These are phyloP conservation scores for Trichosporon sp. DNA, from an alignment of 1,284 basidiomycete genomes.

Conservation along the genomic window DNA sequence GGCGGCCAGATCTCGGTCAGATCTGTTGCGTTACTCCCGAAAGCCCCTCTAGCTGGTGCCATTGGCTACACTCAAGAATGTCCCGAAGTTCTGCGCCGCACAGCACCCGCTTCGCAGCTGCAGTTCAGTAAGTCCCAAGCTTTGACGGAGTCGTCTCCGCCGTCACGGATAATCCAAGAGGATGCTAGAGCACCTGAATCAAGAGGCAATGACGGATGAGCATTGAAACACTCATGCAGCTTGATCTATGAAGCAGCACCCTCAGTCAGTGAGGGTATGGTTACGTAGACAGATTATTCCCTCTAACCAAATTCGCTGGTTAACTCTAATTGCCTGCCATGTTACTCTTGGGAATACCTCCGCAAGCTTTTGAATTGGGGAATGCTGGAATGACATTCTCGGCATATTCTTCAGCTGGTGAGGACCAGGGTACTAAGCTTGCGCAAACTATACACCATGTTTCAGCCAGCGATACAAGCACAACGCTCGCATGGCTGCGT, in stretches of 20 bases:
- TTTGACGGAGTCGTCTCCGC: not conserved
- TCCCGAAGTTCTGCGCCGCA: not conserved
- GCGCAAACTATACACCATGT: no score
- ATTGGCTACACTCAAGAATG: not conserved
- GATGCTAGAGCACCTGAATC: no score
- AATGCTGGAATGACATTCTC: not conserved
- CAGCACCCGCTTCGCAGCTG: not conserved
- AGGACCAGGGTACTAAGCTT: no score
- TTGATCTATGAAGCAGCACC: no score
- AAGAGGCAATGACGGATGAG: no score
- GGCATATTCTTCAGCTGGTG: no score
- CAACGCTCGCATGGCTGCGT: no score
- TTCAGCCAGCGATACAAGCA: no score
- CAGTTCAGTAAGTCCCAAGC: not conserved
- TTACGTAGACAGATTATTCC: not conserved
- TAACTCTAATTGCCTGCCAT: not conserved
- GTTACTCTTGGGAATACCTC: not conserved
- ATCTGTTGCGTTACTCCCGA: not conserved
- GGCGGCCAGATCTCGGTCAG: not conserved
- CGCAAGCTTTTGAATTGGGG: not conserved
- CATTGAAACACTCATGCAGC: no score
- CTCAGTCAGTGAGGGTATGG: no score
- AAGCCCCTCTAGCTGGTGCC: not conserved
- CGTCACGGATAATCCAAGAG: not conserved
- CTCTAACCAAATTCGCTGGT: not conserved